Evolutionary conservation across 257 asterid genomes (phyloP), one percentile per base, ranked within the genome.

Genomic region (Solanum habrochaites): DNA sequence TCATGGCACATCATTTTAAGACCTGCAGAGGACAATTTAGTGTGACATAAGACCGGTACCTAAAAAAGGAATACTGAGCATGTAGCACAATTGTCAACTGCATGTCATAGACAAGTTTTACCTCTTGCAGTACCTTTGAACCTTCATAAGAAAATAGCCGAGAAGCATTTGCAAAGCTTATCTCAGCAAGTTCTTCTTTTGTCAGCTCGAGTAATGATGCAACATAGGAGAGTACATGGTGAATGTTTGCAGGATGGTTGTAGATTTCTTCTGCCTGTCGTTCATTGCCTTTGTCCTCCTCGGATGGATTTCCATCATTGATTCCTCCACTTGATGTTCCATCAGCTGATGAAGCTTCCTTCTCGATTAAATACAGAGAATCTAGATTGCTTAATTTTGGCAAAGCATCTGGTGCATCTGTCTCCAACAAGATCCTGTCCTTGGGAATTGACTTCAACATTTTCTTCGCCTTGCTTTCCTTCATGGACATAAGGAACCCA

Each of bases 231-330:
- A 97, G 98, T 47, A 94, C 93, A n/a, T 87, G 93, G 88, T 90
- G 97, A 78, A 96, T 96, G 77, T 97, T 97, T 52, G 96, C 98
- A 1, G 99, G 99, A 93, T 95, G 99, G 86, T 97, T 95, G 16
- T 91, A 89, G 74, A 66, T 90, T 86, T 89, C 94, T 43, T 87
- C 87, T 8, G 89, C 60, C 14, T 37, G 45, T 16, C 52, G 27
- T 71, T 91, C 45, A 37, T 86, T 81, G 32, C 86, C 86, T 25
- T 77, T 82, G 14, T 52, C 89, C 85, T 85, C 89, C 14, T 8
- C 35, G 12, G 69, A 15, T 1, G 43, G 60, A 40, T 5, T 40
- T 52, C 32, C 21, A 4, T 75, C 83, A 21, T 71, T 69, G 5
- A 87, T 77, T 52, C 77, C 89, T 78, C 78, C 90, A 27, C 83